These are phyloP conservation scores for Tolypocladium endophyticum DNA, from an alignment of 2,329 filamentous ascomycete genomes.

Conservation along the genomic window DNA sequence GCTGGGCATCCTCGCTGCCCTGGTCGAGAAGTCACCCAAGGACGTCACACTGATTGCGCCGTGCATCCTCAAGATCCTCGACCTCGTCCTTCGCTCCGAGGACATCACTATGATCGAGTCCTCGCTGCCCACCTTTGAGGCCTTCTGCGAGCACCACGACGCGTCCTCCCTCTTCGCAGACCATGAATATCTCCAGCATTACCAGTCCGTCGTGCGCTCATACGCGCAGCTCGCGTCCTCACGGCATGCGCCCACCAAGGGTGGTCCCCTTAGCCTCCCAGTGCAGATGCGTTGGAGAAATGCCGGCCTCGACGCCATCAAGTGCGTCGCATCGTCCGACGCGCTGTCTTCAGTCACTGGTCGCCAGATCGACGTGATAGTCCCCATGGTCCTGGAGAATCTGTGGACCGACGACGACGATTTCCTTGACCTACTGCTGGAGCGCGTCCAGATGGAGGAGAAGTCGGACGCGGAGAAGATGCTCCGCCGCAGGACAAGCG, in stretches of 20 bases:
- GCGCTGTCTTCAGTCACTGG: slow-evolving; percentile 64
- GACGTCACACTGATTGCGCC: slow-evolving; percentile 82
- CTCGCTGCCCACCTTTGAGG: slow-evolving; percentile 74
- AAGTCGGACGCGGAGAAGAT: slow-evolving; percentile 55
- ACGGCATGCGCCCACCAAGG: slow-evolving; percentile 38
- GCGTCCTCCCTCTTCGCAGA: slow-evolving; percentile 77
- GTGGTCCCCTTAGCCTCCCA: slow-evolving; percentile 52
- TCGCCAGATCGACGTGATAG: slow-evolving; percentile 64
- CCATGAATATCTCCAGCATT: slow-evolving; percentile 70
- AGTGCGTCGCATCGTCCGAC: slow-evolving; percentile 70
- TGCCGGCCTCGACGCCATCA: slow-evolving; percentile 66
- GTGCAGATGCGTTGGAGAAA: slow-evolving; percentile 70
- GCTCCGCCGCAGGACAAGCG: slow-evolving; percentile 61
- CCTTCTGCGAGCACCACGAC: slow-evolving; percentile 83
- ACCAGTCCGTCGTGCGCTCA: slow-evolving; percentile 67
- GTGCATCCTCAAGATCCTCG: slow-evolving; percentile 75
- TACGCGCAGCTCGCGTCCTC: slow-evolving; percentile 76
- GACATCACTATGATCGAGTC: slow-evolving; percentile 92
- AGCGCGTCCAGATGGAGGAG: slow-evolving; percentile 57
- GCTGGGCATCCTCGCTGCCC: slow-evolving; percentile 78
- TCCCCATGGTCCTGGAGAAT: slow-evolving; percentile 81
- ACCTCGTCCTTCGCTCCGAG: slow-evolving; percentile 70
- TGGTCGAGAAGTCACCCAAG: slow-evolving; percentile 87
- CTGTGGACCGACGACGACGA: slow-evolving; percentile 65
- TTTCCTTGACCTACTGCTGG: slow-evolving; percentile 57